phyloP scores from a whole-genome alignment of 306 rosid species.

The Crotalaria pallida region DNA sequence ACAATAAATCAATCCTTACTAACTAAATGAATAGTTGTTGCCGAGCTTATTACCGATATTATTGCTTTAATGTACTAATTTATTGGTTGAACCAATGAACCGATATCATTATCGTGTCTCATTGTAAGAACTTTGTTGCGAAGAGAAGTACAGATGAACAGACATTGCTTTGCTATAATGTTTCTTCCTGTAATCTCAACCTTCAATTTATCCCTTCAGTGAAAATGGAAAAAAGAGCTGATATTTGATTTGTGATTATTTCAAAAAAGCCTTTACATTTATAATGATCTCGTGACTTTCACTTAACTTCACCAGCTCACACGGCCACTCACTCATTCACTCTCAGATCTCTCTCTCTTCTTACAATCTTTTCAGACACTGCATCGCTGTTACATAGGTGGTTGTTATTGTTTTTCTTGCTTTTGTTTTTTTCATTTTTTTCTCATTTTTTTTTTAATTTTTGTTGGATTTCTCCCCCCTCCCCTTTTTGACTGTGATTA shows the following conservation, averaged over 20 bases:
- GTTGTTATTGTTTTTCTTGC: background rate
- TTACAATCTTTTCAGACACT: background rate
- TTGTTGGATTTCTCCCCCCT: background rate
- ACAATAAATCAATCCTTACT: too few species aligned
- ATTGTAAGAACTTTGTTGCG: too few species aligned
- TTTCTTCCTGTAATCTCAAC: background rate
- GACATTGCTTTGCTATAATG: background rate
- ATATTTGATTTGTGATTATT: background rate
- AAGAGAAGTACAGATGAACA: too few species aligned
- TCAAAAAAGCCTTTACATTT: slow-evolving; percentile 14
- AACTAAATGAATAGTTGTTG: too few species aligned
- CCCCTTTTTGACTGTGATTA: background rate
- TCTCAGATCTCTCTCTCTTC: slow-evolving; percentile 32
- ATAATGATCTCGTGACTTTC: slow-evolving; percentile 44
- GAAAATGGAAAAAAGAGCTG: background rate
- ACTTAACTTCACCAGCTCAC: slow-evolving; percentile 13
- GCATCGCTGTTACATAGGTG: slow-evolving; percentile 14
- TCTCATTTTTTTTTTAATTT: background rate
- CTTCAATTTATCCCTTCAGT: background rate
- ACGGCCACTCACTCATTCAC: background rate
- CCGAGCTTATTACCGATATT: too few species aligned
- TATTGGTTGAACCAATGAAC: too few species aligned
- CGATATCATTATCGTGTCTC: too few species aligned
- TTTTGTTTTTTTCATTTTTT: background rate
- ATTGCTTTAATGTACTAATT: too few species aligned